These are phyloP conservation scores for Eimeria maxima DNA, from an alignment of 169 alveolate species.

Conservation along the genomic window DNA sequence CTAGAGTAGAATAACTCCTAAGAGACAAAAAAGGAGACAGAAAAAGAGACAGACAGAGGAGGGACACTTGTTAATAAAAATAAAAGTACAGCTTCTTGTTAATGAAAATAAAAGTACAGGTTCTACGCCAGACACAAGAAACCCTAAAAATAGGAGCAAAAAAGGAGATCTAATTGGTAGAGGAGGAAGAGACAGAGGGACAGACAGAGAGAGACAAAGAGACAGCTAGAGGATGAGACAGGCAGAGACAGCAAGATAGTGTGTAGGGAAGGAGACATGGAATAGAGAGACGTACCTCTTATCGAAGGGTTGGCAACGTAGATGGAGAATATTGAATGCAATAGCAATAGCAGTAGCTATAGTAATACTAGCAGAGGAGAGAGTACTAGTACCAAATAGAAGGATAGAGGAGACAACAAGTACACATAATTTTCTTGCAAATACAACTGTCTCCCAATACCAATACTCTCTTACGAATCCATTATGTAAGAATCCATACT, in stretches of 20 bases:
- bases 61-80: no score
- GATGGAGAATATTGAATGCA: slow-evolving; percentile 87
- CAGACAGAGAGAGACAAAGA: background rate
- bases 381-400: slow-evolving; percentile 86
- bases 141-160: no score
- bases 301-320: slow-evolving; percentile 90
- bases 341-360: slow-evolving; percentile 88
- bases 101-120: no score
- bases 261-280: background rate
- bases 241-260: no score
- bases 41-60: background rate
- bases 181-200: background rate
- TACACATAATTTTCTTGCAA: slow-evolving; percentile 88
- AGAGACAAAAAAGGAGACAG: background rate
- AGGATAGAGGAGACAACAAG: slow-evolving; percentile 89
- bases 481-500: slow-evolving; percentile 92
- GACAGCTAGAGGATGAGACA: background rate
- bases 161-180: no score
- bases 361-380: slow-evolving; percentile 86
- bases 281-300: slow-evolving; percentile 83
- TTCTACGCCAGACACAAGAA: no score
- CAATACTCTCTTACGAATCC: slow-evolving; percentile 89
- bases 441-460: slow-evolving; percentile 92
- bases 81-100: no score
- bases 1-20: slow-evolving; percentile 88